Conservation (phyloP, 2,329 filamentous ascomycete genomes). For the Colletotrichum sp. region DNA sequence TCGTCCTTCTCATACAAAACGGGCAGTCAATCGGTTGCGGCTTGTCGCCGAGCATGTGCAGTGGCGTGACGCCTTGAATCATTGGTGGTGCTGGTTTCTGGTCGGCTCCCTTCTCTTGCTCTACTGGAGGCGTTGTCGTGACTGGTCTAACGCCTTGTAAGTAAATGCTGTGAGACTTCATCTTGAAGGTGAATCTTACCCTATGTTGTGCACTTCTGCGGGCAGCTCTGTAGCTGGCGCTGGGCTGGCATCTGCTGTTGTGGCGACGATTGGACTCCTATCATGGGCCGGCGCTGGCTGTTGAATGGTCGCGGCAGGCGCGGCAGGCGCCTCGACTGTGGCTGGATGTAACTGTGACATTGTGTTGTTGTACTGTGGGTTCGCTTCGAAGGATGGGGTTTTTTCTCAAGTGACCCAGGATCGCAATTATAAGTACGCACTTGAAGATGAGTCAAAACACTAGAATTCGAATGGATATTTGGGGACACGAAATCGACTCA, state of each 20-base stretch:
- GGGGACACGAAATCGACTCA: background rate
- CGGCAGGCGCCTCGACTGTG: background rate
- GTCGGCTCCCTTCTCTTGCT: background rate
- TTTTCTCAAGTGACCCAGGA: background rate
- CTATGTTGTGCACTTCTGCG: background rate
- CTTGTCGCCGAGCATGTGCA: conserved; percentile 27
- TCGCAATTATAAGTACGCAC: background rate
- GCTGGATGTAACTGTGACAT: background rate
- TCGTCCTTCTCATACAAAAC: conserved; percentile 30
- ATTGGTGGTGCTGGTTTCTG: background rate
- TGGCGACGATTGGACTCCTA: background rate
- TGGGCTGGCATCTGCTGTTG: background rate
- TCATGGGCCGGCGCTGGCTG: background rate
- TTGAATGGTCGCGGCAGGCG: background rate
- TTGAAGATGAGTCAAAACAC: background rate
- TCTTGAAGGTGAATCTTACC: no score
- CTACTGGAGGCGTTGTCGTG: background rate
- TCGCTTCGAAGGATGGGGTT: background rate
- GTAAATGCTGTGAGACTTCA: no score
- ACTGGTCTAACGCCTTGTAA: background rate
- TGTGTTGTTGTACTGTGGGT: background rate
- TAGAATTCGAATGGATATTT: background rate
- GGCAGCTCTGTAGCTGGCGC: background rate
- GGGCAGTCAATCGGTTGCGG: conserved; percentile 35
- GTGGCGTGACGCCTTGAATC: conserved; percentile 14